Conservation (phyloP, 257 asterid species). For the Nicotiana undulata region DNA sequence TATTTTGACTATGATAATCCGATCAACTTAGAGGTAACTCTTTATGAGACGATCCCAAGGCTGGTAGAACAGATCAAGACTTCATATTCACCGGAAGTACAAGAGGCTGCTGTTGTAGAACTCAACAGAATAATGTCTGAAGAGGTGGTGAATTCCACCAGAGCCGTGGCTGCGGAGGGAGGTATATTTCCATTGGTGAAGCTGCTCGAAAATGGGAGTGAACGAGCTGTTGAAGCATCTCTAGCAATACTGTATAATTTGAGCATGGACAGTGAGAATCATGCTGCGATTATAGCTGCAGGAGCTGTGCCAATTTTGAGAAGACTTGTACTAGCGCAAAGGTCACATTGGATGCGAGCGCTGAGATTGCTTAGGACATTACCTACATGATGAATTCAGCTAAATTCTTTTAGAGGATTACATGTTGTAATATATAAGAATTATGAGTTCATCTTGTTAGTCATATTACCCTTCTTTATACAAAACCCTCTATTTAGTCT, state of each 20-base stretch:
- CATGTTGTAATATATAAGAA: background rate
- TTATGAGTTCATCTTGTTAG: background rate
- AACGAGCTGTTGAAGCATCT: constrained; percentile 53
- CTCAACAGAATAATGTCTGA: constrained; percentile 61
- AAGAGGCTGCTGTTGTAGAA: constrained; percentile 66
- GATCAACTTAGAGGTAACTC: constrained; percentile 50
- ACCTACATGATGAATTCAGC: constrained; percentile 35
- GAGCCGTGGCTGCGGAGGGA: constrained; percentile 49
- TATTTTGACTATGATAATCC: constrained; percentile 30
- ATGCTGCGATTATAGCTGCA: constrained; percentile 60
- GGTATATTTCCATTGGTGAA: constrained; percentile 65
- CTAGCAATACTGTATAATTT: constrained; percentile 54
- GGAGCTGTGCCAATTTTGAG: constrained; percentile 69
- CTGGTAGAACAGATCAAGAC: constrained; percentile 47
- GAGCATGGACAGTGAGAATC: constrained; percentile 81
- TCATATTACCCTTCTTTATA: background rate
- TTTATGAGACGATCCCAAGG: constrained; percentile 74
- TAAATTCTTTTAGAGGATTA: background rate
- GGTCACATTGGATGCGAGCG: constrained; percentile 58
- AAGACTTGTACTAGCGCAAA: constrained; percentile 50
- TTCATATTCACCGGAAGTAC: constrained; percentile 39
- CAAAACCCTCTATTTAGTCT: background rate
- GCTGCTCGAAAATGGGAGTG: constrained; percentile 49
- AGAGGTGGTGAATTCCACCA: constrained; percentile 52
- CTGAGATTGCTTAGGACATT: constrained; percentile 65